These are phyloP conservation scores for Spizellomyces sp. DNA, from an alignment of 192 early-diverging fungal genomes.

Conservation along the genomic window DNA sequence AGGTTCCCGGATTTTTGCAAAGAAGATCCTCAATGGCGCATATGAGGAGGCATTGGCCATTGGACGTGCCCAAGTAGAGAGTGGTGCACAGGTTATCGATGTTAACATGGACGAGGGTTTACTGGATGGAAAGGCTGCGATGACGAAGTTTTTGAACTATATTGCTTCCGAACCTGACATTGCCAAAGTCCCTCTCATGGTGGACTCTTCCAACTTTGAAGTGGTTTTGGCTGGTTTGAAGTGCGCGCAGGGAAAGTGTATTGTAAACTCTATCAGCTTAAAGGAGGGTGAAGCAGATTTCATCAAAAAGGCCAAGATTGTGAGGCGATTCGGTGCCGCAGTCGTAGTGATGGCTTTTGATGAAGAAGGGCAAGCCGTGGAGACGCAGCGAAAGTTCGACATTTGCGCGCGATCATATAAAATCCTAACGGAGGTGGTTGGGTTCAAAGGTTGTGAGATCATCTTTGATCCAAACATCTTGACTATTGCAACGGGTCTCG, in stretches of 20 bases:
- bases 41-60: slow-evolving; percentile 95
- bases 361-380: slow-evolving; percentile 90
- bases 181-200: slow-evolving; percentile 85
- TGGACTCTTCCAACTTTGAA: slow-evolving; percentile 98
- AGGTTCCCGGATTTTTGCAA: slow-evolving; percentile 91
- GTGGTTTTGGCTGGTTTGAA: slow-evolving; percentile 94
- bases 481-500: slow-evolving; percentile 95
- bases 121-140: slow-evolving; percentile 91
- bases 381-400: slow-evolving; percentile 79
- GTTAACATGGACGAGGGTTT: slow-evolving; percentile 97
- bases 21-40: slow-evolving; percentile 88
- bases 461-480: slow-evolving; percentile 93
- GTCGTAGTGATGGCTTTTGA: slow-evolving; percentile 98
- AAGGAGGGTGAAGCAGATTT: slow-evolving; percentile 96
- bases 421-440: slow-evolving; percentile 81
- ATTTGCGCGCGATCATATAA: slow-evolving; percentile 91
- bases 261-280: slow-evolving; percentile 95
- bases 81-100: slow-evolving; percentile 93
- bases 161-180: slow-evolving; percentile 94
- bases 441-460: slow-evolving; percentile 84
- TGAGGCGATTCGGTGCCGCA: slow-evolving; percentile 90
- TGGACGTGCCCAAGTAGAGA: slow-evolving; percentile 92
- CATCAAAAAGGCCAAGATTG: slow-evolving; percentile 83
- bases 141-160: slow-evolving; percentile 92
- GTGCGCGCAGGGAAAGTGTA: slow-evolving; percentile 96